These are phyloP conservation scores for Fagopyrum homotropicum DNA, from an alignment of 148 eudicot species.

Conservation along the genomic window DNA sequence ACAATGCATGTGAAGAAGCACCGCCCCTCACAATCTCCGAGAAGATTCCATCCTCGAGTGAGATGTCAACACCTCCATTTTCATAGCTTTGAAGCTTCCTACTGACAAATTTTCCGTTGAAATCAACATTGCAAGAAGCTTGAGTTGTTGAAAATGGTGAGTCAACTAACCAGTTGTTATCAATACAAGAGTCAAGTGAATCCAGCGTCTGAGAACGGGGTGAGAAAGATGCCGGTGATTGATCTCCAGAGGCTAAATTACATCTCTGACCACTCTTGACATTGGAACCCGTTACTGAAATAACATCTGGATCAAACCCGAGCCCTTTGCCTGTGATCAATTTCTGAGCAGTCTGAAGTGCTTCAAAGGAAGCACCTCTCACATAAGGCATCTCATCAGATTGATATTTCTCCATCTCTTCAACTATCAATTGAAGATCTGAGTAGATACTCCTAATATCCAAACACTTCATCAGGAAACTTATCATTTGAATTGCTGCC, in stretches of 20 bases:
- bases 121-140: slow-evolving; percentile 26
- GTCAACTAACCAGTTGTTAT: slow-evolving; percentile 39
- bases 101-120: slow-evolving; percentile 34
- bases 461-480: slow-evolving; percentile 71
- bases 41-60: slow-evolving; percentile 71
- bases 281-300: slow-evolving; percentile 47
- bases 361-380: slow-evolving; percentile 86
- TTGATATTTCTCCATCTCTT: slow-evolving; percentile 82
- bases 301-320: slow-evolving; percentile 39
- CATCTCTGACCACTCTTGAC: slow-evolving; percentile 31
- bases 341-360: slow-evolving; percentile 61
- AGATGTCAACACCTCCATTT: slow-evolving; percentile 59
- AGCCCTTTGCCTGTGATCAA: slow-evolving; percentile 40
- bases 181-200: slow-evolving; percentile 41
- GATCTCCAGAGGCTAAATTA: slow-evolving; percentile 34
- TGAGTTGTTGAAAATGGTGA: slow-evolving; percentile 56
- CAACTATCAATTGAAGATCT: slow-evolving; percentile 50
- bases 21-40: slow-evolving; percentile 43
- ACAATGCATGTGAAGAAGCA: slow-evolving; percentile 19
- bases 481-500: slow-evolving; percentile 87
- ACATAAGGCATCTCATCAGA: slow-evolving; percentile 72
- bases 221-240: slow-evolving; percentile 51
- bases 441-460: slow-evolving; percentile 68
- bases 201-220: slow-evolving; percentile 56
- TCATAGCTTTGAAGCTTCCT: slow-evolving; percentile 58